These are phyloP conservation scores for Schwanniomyces vanrijiae DNA, from an alignment of 805 yeast genomes.

Conservation along the genomic window DNA sequence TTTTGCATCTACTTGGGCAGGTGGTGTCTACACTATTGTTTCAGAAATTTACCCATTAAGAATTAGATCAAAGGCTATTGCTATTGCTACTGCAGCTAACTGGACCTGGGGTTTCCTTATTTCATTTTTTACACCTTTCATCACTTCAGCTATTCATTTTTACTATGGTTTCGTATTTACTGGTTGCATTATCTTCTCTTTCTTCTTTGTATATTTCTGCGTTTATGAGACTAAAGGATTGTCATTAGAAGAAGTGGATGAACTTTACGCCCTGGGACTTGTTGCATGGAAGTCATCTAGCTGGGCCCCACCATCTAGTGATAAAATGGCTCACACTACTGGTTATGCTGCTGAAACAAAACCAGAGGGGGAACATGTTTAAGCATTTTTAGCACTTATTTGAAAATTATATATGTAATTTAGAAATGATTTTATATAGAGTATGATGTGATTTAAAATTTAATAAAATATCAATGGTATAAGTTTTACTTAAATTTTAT, in stretches of 20 bases:
- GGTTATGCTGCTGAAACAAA: slow-evolving; percentile 38
- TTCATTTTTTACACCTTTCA: slow-evolving; percentile 65
- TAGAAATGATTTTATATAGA: too few relatives aligned
- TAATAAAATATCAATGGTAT: background rate
- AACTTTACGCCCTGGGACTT: slow-evolving; percentile 49
- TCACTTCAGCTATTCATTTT: slow-evolving; percentile 61
- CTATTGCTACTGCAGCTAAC: slow-evolving; percentile 62
- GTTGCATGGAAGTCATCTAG: slow-evolving; percentile 40
- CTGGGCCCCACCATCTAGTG: slow-evolving; percentile 51
- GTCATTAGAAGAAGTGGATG: slow-evolving; percentile 79
- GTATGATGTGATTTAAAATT: too few relatives aligned
- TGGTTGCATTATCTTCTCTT: slow-evolving; percentile 61
- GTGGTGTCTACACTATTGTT: slow-evolving; percentile 62
- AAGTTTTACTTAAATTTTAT: background rate
- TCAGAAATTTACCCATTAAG: slow-evolving; percentile 69
- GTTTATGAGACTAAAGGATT: slow-evolving; percentile 81
- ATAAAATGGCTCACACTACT: slow-evolving; percentile 34
- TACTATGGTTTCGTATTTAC: slow-evolving; percentile 64
- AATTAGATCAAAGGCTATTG: slow-evolving; percentile 61
- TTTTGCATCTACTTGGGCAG: slow-evolving; percentile 75
- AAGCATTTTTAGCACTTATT: background rate
- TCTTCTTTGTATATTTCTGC: slow-evolving; percentile 69
- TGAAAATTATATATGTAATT: too few relatives aligned
- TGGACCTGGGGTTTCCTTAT: slow-evolving; percentile 66
- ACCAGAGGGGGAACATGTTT: slow-evolving; percentile 26